Conservation (phyloP, 2,329 filamentous ascomycete genomes). For the Phyllosticta paracitricarpa region DNA sequence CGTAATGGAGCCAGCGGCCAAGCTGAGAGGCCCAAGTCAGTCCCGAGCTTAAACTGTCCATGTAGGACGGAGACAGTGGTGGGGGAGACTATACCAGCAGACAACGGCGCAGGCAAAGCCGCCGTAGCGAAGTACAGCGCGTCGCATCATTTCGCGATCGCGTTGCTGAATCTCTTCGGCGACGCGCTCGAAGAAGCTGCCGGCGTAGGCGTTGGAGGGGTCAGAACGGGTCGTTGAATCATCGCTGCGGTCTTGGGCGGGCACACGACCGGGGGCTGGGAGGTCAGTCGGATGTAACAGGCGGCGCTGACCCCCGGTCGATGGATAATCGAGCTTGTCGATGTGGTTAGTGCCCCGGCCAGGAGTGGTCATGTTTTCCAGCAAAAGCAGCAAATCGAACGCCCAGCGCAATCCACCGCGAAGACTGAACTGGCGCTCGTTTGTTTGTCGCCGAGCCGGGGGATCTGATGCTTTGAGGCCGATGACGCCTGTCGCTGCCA, state of each 20-base stretch:
- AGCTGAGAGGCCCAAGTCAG: slow-evolving; percentile 25
- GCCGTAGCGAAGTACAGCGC: slow-evolving; percentile 41
- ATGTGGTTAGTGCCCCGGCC: slow-evolving; percentile 25
- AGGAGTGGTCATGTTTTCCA: background rate
- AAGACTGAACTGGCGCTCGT: background rate
- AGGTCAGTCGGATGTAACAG: slow-evolving; percentile 30
- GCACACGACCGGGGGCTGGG: slow-evolving; percentile 21
- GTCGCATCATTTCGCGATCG: slow-evolving; percentile 45
- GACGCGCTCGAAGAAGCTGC: slow-evolving; percentile 50
- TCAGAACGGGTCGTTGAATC: background rate
- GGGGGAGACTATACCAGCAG: slow-evolving; percentile 32
- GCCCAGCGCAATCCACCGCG: background rate
- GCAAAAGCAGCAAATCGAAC: background rate
- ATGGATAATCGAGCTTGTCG: slow-evolving; percentile 42
- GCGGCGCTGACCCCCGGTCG: slow-evolving; percentile 5
- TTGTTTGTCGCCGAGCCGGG: background rate
- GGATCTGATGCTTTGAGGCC: slow-evolving; percentile 1
- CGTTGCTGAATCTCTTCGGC: slow-evolving; percentile 50
- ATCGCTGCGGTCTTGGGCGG: slow-evolving; percentile 18
- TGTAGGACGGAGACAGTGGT: background rate
- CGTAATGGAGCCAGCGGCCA: slow-evolving; percentile 85
- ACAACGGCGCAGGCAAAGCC: slow-evolving; percentile 53
- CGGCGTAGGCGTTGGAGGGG: slow-evolving; percentile 37
- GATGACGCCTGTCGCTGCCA: slow-evolving; percentile 2
- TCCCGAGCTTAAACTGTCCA: background rate